phyloP scores from a whole-genome alignment of 1,139 yeast genomes.

The Debaryomyces fabryi region DNA sequence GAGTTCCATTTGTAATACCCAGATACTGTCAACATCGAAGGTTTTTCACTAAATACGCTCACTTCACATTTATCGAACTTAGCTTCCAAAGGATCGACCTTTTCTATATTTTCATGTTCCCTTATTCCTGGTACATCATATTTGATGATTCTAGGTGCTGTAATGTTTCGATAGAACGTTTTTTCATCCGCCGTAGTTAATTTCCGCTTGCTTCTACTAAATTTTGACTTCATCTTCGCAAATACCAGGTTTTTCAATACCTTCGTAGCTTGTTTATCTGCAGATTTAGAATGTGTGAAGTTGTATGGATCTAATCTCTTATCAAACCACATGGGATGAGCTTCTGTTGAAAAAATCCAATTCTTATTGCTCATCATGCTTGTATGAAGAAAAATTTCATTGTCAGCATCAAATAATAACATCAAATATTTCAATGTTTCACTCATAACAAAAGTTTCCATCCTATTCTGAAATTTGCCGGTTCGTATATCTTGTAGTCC shows the following conservation, averaged over 20 bases:
- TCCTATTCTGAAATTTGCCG: slow-evolving; percentile 69
- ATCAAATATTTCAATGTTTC: slow-evolving; percentile 87
- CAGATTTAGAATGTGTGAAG: neutral
- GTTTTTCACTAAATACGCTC: slow-evolving; percentile 25
- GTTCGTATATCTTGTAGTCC: slow-evolving; percentile 71
- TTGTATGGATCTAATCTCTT: slow-evolving; percentile 20
- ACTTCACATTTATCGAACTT: slow-evolving; percentile 36
- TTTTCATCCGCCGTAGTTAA: slow-evolving; percentile 7
- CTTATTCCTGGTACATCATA: slow-evolving; percentile 19
- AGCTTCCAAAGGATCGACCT: slow-evolving; percentile 23
- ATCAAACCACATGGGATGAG: slow-evolving; percentile 81
- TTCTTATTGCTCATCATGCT: slow-evolving; percentile 45
- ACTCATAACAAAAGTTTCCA: slow-evolving; percentile 89
- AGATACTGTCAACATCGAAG: slow-evolving; percentile 27
- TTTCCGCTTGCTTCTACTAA: slow-evolving; percentile 8
- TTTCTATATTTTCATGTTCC: slow-evolving; percentile 15
- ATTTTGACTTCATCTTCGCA: slow-evolving; percentile 1
- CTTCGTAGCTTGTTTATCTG: neutral
- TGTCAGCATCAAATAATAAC: slow-evolving; percentile 69
- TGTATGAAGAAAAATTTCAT: slow-evolving; percentile 51
- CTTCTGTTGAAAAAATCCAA: slow-evolving; percentile 87
- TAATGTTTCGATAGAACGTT: slow-evolving; percentile 21
- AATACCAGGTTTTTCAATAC: slow-evolving; percentile 4
- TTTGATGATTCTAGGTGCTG: slow-evolving; percentile 18
- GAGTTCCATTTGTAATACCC: slow-evolving; percentile 39